phyloP scores from a whole-genome alignment of 208 protist genomes.

The Herpetomonas samuelpessoai region DNA sequence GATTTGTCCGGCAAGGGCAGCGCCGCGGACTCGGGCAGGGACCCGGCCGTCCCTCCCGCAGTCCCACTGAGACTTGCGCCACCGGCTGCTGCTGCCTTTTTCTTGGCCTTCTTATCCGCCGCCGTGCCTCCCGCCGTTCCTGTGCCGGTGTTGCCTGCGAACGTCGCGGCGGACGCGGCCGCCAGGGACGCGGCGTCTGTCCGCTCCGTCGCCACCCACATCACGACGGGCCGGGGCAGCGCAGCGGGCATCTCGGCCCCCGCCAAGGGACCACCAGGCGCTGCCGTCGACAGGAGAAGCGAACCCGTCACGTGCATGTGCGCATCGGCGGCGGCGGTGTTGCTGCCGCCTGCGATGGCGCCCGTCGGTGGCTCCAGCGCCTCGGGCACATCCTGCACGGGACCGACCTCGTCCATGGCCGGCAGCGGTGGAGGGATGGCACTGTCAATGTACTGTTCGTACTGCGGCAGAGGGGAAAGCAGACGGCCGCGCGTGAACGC shows the following conservation, averaged over 20 bases:
- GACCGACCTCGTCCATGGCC: slow-evolving; percentile 35
- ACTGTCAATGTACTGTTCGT: slow-evolving; percentile 53
- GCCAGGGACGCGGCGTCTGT: slow-evolving; percentile 8
- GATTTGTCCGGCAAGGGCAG: slow-evolving; percentile 40
- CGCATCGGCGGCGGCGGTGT: neutral
- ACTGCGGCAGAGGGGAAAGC: slow-evolving; percentile 42
- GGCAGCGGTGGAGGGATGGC: slow-evolving; percentile 34
- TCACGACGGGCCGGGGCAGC: slow-evolving; percentile 6
- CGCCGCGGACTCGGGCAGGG: slow-evolving; percentile 17
- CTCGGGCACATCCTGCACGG: slow-evolving; percentile 59
- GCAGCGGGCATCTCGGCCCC: neutral
- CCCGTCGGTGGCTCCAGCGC: slow-evolving; percentile 8
- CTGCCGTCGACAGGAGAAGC: too few relatives aligned
- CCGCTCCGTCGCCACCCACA: slow-evolving; percentile 31
- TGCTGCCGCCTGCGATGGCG: neutral
- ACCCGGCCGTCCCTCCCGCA: neutral
- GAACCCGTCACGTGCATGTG: neutral
- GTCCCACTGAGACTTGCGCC: neutral
- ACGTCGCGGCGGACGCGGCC: neutral
- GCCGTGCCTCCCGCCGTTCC: slow-evolving; percentile 10
- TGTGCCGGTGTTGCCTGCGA: slow-evolving; percentile 2
- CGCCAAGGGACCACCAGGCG: neutral
- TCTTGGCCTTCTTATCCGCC: slow-evolving; percentile 23
- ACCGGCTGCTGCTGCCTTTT: slow-evolving; percentile 1
- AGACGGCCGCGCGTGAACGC: slow-evolving; percentile 58